These are phyloP conservation scores for Colletotrichum tanaceti DNA, from an alignment of 2,329 filamentous ascomycete genomes.

Conservation along the genomic window DNA sequence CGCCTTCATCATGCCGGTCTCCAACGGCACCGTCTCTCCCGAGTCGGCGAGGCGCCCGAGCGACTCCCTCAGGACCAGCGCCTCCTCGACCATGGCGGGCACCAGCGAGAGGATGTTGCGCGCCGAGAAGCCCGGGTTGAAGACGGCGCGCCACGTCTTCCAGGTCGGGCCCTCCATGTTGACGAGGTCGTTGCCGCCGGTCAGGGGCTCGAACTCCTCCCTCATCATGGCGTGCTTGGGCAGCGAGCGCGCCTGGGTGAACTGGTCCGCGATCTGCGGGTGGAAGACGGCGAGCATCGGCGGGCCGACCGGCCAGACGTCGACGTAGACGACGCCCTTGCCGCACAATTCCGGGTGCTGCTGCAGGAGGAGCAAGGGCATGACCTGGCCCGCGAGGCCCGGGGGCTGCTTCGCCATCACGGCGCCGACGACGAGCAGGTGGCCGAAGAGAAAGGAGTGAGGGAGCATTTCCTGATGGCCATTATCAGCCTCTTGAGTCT, in stretches of 20 bases:
- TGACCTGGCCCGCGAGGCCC: slow-evolving; percentile 43
- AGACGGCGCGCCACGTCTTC: slow-evolving; percentile 47
- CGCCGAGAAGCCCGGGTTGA: slow-evolving; percentile 53
- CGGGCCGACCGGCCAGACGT: slow-evolving; percentile 46
- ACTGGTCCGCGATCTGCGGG: slow-evolving; percentile 43
- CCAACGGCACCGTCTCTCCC: slow-evolving; percentile 43
- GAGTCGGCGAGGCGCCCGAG: slow-evolving; percentile 1
- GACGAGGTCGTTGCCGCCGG: slow-evolving; percentile 48
- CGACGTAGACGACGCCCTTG: slow-evolving; percentile 45
- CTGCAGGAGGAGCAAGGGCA: slow-evolving; percentile 39
- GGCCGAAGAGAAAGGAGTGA: slow-evolving; percentile 44
- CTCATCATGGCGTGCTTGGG: slow-evolving; percentile 48
- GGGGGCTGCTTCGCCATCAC: slow-evolving; percentile 42
- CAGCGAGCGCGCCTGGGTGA: slow-evolving; percentile 43
- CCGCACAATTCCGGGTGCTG: slow-evolving; percentile 38
- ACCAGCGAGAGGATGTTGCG: slow-evolving; percentile 50
- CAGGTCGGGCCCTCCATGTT: slow-evolving; percentile 47
- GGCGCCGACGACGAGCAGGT: slow-evolving; percentile 43
- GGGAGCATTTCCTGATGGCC: slow-evolving; percentile 43
- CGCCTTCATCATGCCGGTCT: slow-evolving; percentile 51
- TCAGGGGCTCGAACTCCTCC: slow-evolving; percentile 46
- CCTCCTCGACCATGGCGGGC: slow-evolving; percentile 53
- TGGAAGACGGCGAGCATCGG: slow-evolving; percentile 42
- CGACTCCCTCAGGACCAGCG: slow-evolving; percentile 47
- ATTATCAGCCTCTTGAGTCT: slow-evolving; percentile 44